phyloP scores from a whole-genome alignment of 1,284 basidiomycete genomes.

The Cryptococcus sp. region DNA sequence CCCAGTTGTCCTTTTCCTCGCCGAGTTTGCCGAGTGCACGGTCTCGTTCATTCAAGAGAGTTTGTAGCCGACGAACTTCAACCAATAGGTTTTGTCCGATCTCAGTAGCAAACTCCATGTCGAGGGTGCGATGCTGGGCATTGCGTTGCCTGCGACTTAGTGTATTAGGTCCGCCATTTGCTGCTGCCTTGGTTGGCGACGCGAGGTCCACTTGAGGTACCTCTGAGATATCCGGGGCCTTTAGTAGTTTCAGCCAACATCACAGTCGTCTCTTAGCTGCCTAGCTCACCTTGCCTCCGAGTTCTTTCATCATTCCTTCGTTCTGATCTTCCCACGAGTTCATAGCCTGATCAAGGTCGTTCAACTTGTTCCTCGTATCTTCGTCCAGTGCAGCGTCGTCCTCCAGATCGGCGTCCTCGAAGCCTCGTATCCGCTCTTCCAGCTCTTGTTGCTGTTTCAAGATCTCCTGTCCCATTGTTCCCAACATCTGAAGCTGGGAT shows the following conservation, averaged over 20 bases:
- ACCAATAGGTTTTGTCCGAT: slow-evolving; percentile 86
- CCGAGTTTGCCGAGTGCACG: slow-evolving; percentile 82
- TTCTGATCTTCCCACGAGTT: slow-evolving; percentile 81
- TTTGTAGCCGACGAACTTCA: slow-evolving; percentile 84
- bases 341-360: slow-evolving; percentile 75
- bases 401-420: slow-evolving; percentile 66
- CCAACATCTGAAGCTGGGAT: slow-evolving; percentile 83
- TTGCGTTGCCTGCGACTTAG: slow-evolving; percentile 54
- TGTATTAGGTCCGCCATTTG: slow-evolving; percentile 35
- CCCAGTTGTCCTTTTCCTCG: slow-evolving; percentile 77
- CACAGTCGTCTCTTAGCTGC: too few species aligned
- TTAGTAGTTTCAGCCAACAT: too few species aligned
- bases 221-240: slow-evolving; percentile 1
- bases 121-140: slow-evolving; percentile 52
- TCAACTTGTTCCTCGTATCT: slow-evolving; percentile 69
- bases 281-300: slow-evolving; percentile 65
- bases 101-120: slow-evolving; percentile 87
- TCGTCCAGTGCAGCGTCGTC: slow-evolving; percentile 51
- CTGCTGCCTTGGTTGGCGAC: slow-evolving; percentile 18
- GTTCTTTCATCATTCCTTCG: slow-evolving; percentile 69
- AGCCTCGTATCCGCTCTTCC: slow-evolving; percentile 76
- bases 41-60: slow-evolving; percentile 81
- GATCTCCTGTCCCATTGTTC: slow-evolving; percentile 84
- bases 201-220: neutral
- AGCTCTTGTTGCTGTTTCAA: slow-evolving; percentile 88